Evolutionary conservation across 176 grass and related monocot genomes (phyloP).

Genomic region (Aegilops umbellulata): DNA sequence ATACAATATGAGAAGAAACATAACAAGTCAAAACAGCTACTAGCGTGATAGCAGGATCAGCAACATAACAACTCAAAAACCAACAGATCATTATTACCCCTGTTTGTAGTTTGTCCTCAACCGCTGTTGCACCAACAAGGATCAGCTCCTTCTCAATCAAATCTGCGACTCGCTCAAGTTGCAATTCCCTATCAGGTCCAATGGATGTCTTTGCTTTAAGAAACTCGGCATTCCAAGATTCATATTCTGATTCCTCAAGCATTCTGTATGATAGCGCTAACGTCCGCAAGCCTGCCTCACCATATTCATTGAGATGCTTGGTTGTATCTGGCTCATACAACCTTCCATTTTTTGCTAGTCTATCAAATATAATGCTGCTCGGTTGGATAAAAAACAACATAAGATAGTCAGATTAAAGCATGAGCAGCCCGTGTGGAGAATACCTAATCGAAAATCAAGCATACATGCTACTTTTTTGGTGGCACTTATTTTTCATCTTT

Average conservation of each 20-base stretch:
- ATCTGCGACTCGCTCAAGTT: conserved; percentile 76
- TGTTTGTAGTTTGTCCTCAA: conserved; percentile 95
- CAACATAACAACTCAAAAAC: conserved; percentile 8
- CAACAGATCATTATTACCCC: conserved; percentile 41
- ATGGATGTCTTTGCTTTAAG: conserved; percentile 85
- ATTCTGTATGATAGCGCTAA: conserved; percentile 83
- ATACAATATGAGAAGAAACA: conserved; percentile 26
- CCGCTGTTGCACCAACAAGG: conserved; percentile 92
- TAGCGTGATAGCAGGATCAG: conserved; percentile 24
- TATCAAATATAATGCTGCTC: conserved; percentile 92
- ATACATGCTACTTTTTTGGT: not conserved
- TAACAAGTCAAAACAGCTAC: conserved; percentile 31
- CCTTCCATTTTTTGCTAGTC: conserved; percentile 90
- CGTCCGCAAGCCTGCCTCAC: conserved; percentile 84
- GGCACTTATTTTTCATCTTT: conserved; percentile 1
- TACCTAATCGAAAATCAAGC: conserved; percentile 18
- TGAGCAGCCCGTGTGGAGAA: conserved; percentile 18
- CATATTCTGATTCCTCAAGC: conserved; percentile 88
- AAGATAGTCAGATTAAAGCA: conserved; percentile 23
- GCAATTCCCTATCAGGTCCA: conserved; percentile 81
- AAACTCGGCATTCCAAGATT: conserved; percentile 88
- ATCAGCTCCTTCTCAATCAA: conserved; percentile 91
- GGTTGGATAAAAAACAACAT: conserved; percentile 17
- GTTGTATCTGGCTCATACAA: conserved; percentile 68
- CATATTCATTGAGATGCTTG: conserved; percentile 88